A percentile compares a stretch with the other conserved stretches of the same genome.
Conservation (phyloP, 495 filamentous ascomycete genomes). For the Physcia stellaris region DNA sequence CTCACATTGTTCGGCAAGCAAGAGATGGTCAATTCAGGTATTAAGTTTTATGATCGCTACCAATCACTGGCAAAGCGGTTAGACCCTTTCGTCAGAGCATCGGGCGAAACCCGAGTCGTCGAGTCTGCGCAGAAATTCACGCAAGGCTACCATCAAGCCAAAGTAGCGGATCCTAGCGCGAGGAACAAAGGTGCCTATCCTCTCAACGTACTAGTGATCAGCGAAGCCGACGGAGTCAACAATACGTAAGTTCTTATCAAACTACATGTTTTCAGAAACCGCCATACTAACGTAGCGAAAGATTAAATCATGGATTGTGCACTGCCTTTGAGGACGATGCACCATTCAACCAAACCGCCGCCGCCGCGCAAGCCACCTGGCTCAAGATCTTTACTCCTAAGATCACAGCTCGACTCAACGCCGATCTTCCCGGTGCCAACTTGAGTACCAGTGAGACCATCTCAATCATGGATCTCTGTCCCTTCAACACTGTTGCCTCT, state of each 20-base stretch:
- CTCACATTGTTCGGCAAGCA: conserved; percentile 59
- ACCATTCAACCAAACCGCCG: conserved; percentile 29
- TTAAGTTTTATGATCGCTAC: conserved; percentile 62
- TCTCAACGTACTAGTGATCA: conserved; percentile 47
- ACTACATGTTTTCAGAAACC: background rate
- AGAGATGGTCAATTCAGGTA: conserved; percentile 61
- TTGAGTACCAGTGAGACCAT: conserved; percentile 45
- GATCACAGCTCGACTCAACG: conserved; percentile 49
- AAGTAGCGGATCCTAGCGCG: conserved; percentile 22
- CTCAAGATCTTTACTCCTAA: conserved; percentile 41
- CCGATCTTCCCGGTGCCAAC: conserved; percentile 43
- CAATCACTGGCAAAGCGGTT: conserved; percentile 33
- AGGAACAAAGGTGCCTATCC: too few relatives aligned
- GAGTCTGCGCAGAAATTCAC: conserved; percentile 60
- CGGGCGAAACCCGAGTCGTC: conserved; percentile 58
- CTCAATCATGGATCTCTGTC: conserved; percentile 72
- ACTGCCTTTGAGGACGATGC: conserved; percentile 40
- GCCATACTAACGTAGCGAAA: background rate
- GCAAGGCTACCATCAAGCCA: conserved; percentile 52
- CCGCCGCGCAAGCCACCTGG: conserved; percentile 38
- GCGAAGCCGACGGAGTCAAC: conserved; percentile 48
- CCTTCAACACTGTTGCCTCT: conserved; percentile 59
- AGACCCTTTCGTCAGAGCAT: conserved; percentile 58
- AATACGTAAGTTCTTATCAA: conserved; percentile 38
- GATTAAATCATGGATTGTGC: conserved; percentile 55